These are phyloP conservation scores for Eutrema salsugineum DNA, from an alignment of 441 rosid species.

Conservation along the genomic window DNA sequence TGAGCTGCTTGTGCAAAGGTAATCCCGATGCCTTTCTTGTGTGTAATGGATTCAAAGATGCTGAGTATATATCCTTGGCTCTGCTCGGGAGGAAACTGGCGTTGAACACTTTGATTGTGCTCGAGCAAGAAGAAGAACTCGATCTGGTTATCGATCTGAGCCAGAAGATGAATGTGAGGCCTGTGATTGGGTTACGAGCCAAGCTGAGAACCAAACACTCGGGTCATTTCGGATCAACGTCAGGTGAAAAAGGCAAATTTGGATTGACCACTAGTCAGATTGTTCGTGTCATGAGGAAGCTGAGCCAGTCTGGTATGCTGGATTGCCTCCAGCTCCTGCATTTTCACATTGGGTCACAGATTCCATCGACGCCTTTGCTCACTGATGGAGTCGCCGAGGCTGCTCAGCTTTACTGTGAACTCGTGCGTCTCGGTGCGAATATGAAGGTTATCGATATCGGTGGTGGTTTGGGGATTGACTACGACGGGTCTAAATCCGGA, in stretches of 20 bases:
- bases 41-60: slow-evolving; percentile 94
- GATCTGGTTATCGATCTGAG: slow-evolving; percentile 67
- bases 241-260: slow-evolving; percentile 96
- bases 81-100: slow-evolving; percentile 67
- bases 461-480: slow-evolving; percentile 93
- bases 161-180: slow-evolving; percentile 56
- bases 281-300: slow-evolving; percentile 69
- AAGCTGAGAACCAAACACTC: slow-evolving; percentile 89
- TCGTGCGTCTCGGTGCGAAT: slow-evolving; percentile 88
- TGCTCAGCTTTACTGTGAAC: slow-evolving; percentile 88
- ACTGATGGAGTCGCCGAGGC: slow-evolving; percentile 82
- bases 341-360: slow-evolving; percentile 97
- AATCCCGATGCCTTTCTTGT: slow-evolving; percentile 70
- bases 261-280: slow-evolving; percentile 80
- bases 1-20: slow-evolving; percentile 91
- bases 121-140: slow-evolving; percentile 91
- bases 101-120: slow-evolving; percentile 77
- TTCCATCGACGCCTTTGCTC: slow-evolving; percentile 75
- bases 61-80: slow-evolving; percentile 76
- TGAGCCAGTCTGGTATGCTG: slow-evolving; percentile 67
- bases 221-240: slow-evolving; percentile 96
- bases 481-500: slow-evolving; percentile 88
- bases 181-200: slow-evolving; percentile 82
- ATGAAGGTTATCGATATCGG: slow-evolving; percentile 90
- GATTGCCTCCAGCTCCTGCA: slow-evolving; percentile 83